phyloP scores from a whole-genome alignment of 2,329 filamentous ascomycete genomes.

The Ophiocordyceps camponoti-saundersi region DNA sequence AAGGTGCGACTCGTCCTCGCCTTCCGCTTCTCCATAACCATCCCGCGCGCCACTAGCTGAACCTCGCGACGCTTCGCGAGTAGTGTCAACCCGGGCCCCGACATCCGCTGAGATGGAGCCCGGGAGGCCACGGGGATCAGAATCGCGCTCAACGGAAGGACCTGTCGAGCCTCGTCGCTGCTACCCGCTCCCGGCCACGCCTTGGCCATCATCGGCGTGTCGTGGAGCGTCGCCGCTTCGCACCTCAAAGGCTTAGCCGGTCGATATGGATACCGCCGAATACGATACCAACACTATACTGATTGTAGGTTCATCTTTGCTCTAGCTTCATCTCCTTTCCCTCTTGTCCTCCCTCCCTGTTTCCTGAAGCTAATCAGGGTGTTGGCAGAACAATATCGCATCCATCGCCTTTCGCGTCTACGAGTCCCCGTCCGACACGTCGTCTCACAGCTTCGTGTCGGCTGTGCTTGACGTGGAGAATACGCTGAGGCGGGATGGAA shows the following conservation, averaged over 20 bases:
- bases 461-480: slow-evolving; percentile 34
- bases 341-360: neutral
- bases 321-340: neutral
- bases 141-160: slow-evolving; percentile 4
- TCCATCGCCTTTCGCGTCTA: slow-evolving; percentile 38
- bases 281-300: slow-evolving; percentile 45
- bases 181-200: neutral
- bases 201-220: neutral
- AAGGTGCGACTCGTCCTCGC: neutral
- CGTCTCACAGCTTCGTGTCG: slow-evolving; percentile 25
- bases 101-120: slow-evolving; percentile 22
- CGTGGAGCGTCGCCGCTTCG: neutral
- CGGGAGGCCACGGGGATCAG: slow-evolving; percentile 3
- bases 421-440: slow-evolving; percentile 26
- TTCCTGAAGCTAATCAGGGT: slow-evolving; percentile 2
- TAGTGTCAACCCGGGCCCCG: slow-evolving; percentile 6
- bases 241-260: slow-evolving; percentile 8
- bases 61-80: slow-evolving; percentile 1
- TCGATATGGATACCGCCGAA: slow-evolving; percentile 46
- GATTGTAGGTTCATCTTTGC: slow-evolving; percentile 33
- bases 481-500: slow-evolving; percentile 31
- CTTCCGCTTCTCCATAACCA: neutral
- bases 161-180: slow-evolving; percentile 5
- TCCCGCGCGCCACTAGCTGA: neutral
- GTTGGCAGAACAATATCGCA: slow-evolving; percentile 35